Evolutionary conservation across 2,329 filamentous ascomycete species (phyloP), one percentile per base, ranked within the genome.

Genomic region (Alternaria sp.): DNA sequence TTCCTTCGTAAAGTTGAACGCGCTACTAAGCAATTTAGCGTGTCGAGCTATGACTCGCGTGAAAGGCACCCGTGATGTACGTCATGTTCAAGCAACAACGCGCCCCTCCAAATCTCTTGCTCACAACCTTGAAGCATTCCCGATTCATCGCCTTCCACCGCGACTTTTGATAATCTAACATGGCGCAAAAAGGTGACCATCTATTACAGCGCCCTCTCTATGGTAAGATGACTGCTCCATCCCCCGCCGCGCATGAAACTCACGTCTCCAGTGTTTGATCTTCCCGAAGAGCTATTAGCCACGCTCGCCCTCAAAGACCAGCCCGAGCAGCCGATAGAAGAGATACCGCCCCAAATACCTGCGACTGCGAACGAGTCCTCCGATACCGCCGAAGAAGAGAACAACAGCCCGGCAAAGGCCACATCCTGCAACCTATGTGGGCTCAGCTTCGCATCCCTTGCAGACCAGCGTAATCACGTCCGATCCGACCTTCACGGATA

Each of bases 401-500:
- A 74, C 52, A 71, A 74, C 63, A 77, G 80, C 71, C 78, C 80
- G 65, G 69, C 83, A 59, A 83, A 85, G 36, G 86, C 87, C 9
- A 93, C 91, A 58, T 86, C 92, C 13, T 99, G 95, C 76, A 87
- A 89, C 1, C 83, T 98, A 4, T 99, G 95, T 78, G 82, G 84
- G 37, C 83, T 93, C 36, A 81, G 84, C 5, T 97, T 96, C 70
- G 72, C 83, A 31, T 89, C 84, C 9, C 84, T 96, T 7, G 83
- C 88, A 60, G 94, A 98, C 61, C 94, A 98, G 74, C 86, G 92
- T 61, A 85, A 87, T 58, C 95, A 99, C 78, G 88, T 92, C 57
- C 90, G 91, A 70, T 97, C 94, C 9, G 95, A 99, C 72, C 83
- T 96, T 48, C 95, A 99, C 77, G 86, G 90, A 65, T 99, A 97